Percentiles rank a stretch among this genome's conserved stretches.
Conservation (phyloP, 805 yeast species). For the Sugiyamaella marilandica region DNA sequence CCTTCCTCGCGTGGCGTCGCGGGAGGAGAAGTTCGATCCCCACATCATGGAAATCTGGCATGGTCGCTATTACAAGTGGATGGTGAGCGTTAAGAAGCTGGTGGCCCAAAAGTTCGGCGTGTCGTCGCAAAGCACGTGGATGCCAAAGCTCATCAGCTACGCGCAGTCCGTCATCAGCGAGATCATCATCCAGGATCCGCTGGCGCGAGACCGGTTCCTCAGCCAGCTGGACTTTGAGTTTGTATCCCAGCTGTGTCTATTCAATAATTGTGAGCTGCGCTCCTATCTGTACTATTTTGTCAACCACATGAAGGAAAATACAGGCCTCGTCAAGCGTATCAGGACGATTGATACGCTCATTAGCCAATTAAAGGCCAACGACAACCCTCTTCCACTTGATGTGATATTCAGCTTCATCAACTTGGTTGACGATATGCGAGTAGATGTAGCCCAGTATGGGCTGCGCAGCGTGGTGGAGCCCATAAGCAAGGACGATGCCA, state of each 20-base stretch:
- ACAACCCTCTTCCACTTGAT: neutral
- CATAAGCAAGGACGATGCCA: constrained; percentile 1
- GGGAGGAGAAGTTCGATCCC: constrained; percentile 16
- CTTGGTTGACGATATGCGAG: constrained; percentile 10
- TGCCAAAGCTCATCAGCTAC: constrained; percentile 15
- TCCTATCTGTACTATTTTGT: constrained; percentile 10
- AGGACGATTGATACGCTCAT: neutral
- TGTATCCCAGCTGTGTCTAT: constrained; percentile 14
- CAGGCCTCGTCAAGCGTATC: neutral
- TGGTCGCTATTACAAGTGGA: constrained; percentile 6
- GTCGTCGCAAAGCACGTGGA: constrained; percentile 14
- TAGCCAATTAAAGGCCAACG: neutral
- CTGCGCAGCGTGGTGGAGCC: constrained; percentile 1
- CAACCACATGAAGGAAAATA: neutral
- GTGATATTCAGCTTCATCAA: constrained; percentile 1
- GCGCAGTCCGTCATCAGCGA: constrained; percentile 8
- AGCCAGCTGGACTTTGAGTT: constrained; percentile 17
- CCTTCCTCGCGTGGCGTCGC: constrained; percentile 11
- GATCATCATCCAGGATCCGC: constrained; percentile 7
- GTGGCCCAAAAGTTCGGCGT: constrained; percentile 3
- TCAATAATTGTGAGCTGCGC: constrained; percentile 13
- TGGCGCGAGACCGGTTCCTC: constrained; percentile 6
- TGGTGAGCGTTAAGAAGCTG: neutral
- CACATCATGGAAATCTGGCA: constrained; percentile 9
- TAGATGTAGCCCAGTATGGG: constrained; percentile 7